Percentiles rank a stretch among this genome's conserved stretches.
Evolutionary conservation across 1,284 basidiomycete species (phyloP).

Genomic region (Cutaneotrichosporon spelunceum): DNA sequence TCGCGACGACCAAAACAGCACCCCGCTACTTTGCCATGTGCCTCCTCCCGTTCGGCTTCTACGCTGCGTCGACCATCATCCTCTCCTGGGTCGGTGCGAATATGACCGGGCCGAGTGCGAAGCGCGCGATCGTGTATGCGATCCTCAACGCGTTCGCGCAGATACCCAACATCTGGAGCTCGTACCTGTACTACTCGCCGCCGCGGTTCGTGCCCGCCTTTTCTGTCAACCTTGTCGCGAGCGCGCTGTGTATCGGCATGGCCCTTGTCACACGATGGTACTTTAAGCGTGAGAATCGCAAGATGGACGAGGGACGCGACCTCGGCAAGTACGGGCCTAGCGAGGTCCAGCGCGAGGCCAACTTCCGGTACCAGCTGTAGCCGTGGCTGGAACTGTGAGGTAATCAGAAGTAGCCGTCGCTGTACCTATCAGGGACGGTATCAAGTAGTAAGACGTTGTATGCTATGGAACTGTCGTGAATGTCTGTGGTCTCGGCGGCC

Average conservation of each 20-base stretch:
- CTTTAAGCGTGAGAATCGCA: conserved; percentile 41
- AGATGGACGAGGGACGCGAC: conserved; percentile 42
- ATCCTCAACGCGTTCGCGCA: conserved; percentile 49
- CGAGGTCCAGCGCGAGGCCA: conserved; percentile 36
- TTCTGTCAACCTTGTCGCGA: conserved; percentile 17
- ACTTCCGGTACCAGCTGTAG: conserved; percentile 48
- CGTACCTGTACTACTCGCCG: conserved; percentile 42
- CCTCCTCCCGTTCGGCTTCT: conserved; percentile 39
- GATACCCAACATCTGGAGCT: conserved; percentile 49
- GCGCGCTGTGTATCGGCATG: conserved; percentile 23
- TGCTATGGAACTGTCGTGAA: neutral
- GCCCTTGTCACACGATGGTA: conserved; percentile 28
- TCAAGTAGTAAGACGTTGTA: too few species aligned
- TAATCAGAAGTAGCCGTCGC: too few species aligned
- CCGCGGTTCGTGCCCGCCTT: conserved; percentile 47
- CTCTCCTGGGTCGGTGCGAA: conserved; percentile 46
- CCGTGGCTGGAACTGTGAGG: too few species aligned
- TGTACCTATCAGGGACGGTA: too few species aligned
- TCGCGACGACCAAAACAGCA: conserved; percentile 34
- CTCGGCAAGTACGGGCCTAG: conserved; percentile 36
- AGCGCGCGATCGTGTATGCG: conserved; percentile 48
- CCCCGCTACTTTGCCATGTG: conserved; percentile 44
- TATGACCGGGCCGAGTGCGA: conserved; percentile 48
- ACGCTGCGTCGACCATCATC: conserved; percentile 47
- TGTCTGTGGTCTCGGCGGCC: neutral